These are phyloP conservation scores for Leptographium lundbergii DNA, from an alignment of 2,329 filamentous ascomycete genomes.

Conservation along the genomic window DNA sequence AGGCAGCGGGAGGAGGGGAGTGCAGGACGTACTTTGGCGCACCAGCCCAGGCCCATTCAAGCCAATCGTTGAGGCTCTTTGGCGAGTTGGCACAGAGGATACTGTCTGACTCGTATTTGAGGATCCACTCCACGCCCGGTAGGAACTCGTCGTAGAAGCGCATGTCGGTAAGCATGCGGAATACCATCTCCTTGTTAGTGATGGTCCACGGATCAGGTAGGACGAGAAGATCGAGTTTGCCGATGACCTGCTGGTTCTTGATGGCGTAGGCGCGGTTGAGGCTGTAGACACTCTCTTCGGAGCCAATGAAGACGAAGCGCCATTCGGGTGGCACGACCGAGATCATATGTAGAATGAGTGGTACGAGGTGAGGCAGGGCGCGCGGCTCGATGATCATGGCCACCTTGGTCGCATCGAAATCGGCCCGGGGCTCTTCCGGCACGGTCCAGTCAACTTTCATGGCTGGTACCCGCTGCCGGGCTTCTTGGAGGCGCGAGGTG, in stretches of 20 bases:
- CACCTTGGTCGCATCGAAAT: conserved; percentile 35
- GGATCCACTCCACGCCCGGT: conserved; percentile 37
- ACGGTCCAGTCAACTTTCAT: conserved; percentile 28
- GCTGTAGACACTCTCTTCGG: conserved; percentile 31
- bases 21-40: conserved; percentile 30
- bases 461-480: conserved; percentile 24
- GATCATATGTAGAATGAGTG: conserved; percentile 38
- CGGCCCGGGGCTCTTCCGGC: conserved; percentile 19
- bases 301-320: conserved; percentile 40
- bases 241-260: conserved; percentile 34
- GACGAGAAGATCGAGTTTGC: conserved; percentile 38
- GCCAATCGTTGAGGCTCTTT: conserved; percentile 38
- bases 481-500: conserved; percentile 25
- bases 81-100: conserved; percentile 42
- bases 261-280: conserved; percentile 32
- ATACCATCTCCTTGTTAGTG: conserved; percentile 33
- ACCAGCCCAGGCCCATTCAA: conserved; percentile 42
- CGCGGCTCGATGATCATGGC: conserved; percentile 39
- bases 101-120: conserved; percentile 43
- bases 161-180: conserved; percentile 33
- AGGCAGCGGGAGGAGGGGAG: background rate
- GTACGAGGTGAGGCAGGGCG: conserved; percentile 33
- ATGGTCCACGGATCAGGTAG: conserved; percentile 35
- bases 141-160: conserved; percentile 41
- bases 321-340: conserved; percentile 40